Evolutionary conservation across 2,329 filamentous ascomycete genomes (phyloP), one percentile per base, ranked within the genome.

Genomic region (Xylaria multiplex): DNA sequence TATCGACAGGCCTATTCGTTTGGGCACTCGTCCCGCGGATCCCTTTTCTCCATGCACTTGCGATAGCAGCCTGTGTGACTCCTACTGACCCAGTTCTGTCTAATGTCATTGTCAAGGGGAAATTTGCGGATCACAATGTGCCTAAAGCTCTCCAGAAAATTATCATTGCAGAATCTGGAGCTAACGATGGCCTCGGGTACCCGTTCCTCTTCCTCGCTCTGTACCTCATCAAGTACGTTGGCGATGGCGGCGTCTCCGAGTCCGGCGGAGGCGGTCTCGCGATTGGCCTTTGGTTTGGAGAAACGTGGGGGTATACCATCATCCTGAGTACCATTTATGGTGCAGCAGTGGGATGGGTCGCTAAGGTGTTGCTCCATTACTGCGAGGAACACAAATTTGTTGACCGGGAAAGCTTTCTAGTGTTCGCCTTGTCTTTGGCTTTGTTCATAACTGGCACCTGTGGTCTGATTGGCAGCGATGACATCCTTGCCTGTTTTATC

Each of bases 31-130:
- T 94, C 1, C 92, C 92, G 0, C 81, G 88, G 56, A 81, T 95
- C 16, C 83, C 82, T 35, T 92, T 96, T 69, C 82, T 97, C 1
- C 91, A 96, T 70, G 91, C 94, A 0, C 83, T 97, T 11, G 91
- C 90, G 16, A 83, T 97, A 11, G 93, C 89, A 1, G 91, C 93
- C 0, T 97, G 93, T 74, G 89, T 97, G n/a, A 96, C 94, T 2
- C 94, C 93, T 0, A 97, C 94, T 0, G 94, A 97, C 73, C 94
- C 94, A 0, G 89, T 97, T 1, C 79, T 97, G 43, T 95, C 91
- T 16, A 95, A 96, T 69, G 91, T 91, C 2, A 97, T 97, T 64
- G 93, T 97, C 52, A 97, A 97, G 81, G 93, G 93, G 37, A 94
- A 92, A 73, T 97, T 97, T 75, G 94, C 94, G 0, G 93, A 97